Conservation (phyloP, 176 grass and related monocot species). For the Paspalum notatum region DNA sequence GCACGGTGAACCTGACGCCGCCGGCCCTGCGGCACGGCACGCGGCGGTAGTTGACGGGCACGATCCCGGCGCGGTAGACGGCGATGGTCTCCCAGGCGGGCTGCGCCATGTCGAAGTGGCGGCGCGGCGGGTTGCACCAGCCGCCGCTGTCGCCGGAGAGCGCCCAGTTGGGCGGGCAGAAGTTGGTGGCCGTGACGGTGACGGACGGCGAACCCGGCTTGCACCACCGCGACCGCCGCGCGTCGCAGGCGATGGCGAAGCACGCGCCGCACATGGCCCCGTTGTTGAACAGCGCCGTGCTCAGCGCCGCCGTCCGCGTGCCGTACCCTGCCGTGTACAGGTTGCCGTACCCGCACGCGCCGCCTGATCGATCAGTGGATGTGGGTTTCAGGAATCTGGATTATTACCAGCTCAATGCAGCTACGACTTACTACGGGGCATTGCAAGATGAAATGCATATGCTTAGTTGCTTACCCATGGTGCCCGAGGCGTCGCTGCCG, state of each 20-base stretch:
- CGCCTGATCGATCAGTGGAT: too few relatives aligned
- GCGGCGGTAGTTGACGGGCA: conserved; percentile 58
- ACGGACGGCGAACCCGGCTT: conserved; percentile 30
- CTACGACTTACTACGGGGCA: too few relatives aligned
- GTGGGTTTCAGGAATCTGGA: too few relatives aligned
- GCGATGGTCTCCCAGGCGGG: conserved; percentile 77
- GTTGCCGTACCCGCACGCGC: conserved; percentile 61
- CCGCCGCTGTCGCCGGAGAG: conserved; percentile 51
- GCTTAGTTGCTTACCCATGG: too few relatives aligned
- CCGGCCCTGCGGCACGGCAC: conserved; percentile 51
- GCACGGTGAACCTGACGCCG: conserved; percentile 62
- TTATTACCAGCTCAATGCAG: too few relatives aligned
- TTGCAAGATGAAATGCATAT: too few relatives aligned
- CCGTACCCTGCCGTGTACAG: conserved; percentile 60
- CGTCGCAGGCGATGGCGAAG: conserved; percentile 50
- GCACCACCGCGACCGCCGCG: conserved; percentile 35
- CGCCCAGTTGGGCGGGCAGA: conserved; percentile 72
- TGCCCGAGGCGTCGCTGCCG: conserved; percentile 53
- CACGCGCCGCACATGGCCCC: conserved; percentile 56
- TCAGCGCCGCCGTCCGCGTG: conserved; percentile 43
- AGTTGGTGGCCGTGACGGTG: conserved; percentile 56
- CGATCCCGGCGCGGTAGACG: conserved; percentile 67
- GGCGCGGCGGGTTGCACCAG: conserved; percentile 76
- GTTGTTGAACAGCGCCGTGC: conserved; percentile 56
- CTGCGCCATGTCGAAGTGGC: conserved; percentile 86